These are phyloP conservation scores for Xerocomellus chrysenteron DNA, from an alignment of 768 basidiomycete genomes.

Conservation along the genomic window DNA sequence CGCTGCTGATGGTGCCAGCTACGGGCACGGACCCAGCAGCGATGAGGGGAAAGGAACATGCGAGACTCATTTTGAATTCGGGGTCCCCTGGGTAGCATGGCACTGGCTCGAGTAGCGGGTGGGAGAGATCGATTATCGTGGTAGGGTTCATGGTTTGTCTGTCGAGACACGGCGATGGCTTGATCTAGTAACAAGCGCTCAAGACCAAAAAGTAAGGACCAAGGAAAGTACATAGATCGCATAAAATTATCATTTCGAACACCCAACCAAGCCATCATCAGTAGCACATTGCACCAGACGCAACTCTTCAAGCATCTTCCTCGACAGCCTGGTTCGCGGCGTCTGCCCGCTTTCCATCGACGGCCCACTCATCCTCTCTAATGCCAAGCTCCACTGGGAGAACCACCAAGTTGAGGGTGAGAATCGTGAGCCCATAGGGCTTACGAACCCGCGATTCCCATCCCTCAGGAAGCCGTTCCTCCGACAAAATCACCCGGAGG, in stretches of 20 bases:
- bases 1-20: slow-evolving; percentile 16
- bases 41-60: slow-evolving; percentile 18
- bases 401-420: slow-evolving; percentile 45
- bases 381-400: slow-evolving; percentile 8
- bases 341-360: not conserved
- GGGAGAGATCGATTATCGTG: slow-evolving; percentile 29
- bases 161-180: slow-evolving; percentile 20
- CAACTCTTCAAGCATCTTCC: not conserved
- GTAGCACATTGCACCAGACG: not conserved
- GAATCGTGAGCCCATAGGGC: slow-evolving; percentile 57
- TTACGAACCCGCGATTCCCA: slow-evolving; percentile 62
- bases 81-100: slow-evolving; percentile 32
- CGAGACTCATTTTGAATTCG: slow-evolving; percentile 18
- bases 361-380: slow-evolving; percentile 13
- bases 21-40: not conserved
- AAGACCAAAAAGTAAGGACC: too few relatives aligned
- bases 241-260: too few relatives aligned
- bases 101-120: slow-evolving; percentile 20
- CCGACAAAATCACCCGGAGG: slow-evolving; percentile 50
- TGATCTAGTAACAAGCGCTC: too few relatives aligned
- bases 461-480: slow-evolving; percentile 66
- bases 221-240: too few relatives aligned
- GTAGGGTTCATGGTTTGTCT: slow-evolving; percentile 11
- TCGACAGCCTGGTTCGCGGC: not conserved
- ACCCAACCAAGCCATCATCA: not conserved